Evolutionary conservation across 306 rosid genomes (phyloP).

Genomic region (Quercus suber): DNA sequence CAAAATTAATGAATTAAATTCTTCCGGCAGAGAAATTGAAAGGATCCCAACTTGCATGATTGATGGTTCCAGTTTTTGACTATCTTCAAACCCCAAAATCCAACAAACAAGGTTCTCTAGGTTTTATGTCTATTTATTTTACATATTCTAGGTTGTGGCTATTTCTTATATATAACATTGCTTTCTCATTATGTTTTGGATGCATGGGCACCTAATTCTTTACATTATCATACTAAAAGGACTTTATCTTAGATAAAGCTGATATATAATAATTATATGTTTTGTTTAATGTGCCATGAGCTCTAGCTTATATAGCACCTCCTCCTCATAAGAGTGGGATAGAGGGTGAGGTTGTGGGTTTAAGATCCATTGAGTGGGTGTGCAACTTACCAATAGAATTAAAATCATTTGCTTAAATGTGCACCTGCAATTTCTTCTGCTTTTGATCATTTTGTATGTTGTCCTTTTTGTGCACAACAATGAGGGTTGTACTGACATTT

Average conservation of each 20-base stretch:
- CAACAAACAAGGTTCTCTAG: constrained; percentile 56
- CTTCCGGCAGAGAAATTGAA: constrained; percentile 69
- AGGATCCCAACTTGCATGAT: constrained; percentile 58
- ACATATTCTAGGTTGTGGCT: not conserved
- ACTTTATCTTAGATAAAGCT: not conserved
- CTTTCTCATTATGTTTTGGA: not conserved
- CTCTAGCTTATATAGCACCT: not conserved
- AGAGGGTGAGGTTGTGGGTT: not conserved
- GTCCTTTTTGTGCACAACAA: not conserved
- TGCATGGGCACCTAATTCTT: not conserved
- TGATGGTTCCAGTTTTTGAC: constrained; percentile 78
- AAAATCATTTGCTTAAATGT: not conserved
- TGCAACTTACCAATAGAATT: not conserved
- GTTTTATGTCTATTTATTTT: constrained; percentile 3
- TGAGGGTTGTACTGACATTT: not conserved
- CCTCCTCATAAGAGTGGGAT: not conserved
- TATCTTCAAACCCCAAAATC: constrained; percentile 45
- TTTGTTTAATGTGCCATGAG: not conserved
- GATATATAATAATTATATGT: not conserved
- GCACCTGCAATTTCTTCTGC: not conserved
- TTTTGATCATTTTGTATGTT: not conserved
- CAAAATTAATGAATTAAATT: constrained; percentile 40
- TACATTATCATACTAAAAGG: not conserved
- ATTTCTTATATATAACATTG: not conserved
- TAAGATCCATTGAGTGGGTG: not conserved